Evolutionary conservation across 1,284 basidiomycete genomes (phyloP).

Genomic region (Flammula alnicola): DNA sequence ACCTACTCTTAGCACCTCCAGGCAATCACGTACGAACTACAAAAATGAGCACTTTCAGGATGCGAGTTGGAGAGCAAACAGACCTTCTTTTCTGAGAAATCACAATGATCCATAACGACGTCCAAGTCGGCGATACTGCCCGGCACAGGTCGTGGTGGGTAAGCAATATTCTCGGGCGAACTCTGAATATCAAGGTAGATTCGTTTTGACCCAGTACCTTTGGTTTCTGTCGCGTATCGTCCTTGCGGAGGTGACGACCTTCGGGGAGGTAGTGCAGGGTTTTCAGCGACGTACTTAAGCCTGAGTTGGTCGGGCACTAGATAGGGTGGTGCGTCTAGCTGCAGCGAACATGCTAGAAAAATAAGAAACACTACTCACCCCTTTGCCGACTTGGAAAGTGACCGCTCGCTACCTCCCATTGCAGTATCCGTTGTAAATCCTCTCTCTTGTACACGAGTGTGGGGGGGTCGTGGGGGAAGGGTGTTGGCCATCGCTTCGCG

Average conservation of each 20-base stretch:
- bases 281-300: slow-evolving; percentile 58
- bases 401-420: slow-evolving; percentile 90
- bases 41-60: slow-evolving; percentile 4
- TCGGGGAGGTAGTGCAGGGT: slow-evolving; percentile 72
- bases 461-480: slow-evolving; percentile 68
- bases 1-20: slow-evolving; percentile 75
- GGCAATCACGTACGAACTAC: slow-evolving; percentile 80
- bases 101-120: slow-evolving; percentile 86
- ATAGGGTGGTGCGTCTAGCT: slow-evolving; percentile 2
- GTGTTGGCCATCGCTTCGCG: slow-evolving; percentile 69
- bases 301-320: slow-evolving; percentile 78
- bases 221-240: slow-evolving; percentile 49
- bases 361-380: slow-evolving; percentile 53
- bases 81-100: slow-evolving; percentile 83
- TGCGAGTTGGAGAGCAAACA: slow-evolving; percentile 21
- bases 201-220: slow-evolving; percentile 76
- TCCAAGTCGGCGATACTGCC: slow-evolving; percentile 89
- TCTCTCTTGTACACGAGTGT: slow-evolving; percentile 79
- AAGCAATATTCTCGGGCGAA: slow-evolving; percentile 61
- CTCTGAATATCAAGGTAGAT: slow-evolving; percentile 75
- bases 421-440: slow-evolving; percentile 87
- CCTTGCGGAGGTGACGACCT: slow-evolving; percentile 46
- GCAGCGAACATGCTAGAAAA: not conserved
- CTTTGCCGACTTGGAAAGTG: slow-evolving; percentile 84
- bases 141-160: slow-evolving; percentile 82